Percentiles rank a stretch among this genome's conserved stretches.
Evolutionary conservation across 1,139 yeast genomes (phyloP).

Genomic region (Taphrina deformans): DNA sequence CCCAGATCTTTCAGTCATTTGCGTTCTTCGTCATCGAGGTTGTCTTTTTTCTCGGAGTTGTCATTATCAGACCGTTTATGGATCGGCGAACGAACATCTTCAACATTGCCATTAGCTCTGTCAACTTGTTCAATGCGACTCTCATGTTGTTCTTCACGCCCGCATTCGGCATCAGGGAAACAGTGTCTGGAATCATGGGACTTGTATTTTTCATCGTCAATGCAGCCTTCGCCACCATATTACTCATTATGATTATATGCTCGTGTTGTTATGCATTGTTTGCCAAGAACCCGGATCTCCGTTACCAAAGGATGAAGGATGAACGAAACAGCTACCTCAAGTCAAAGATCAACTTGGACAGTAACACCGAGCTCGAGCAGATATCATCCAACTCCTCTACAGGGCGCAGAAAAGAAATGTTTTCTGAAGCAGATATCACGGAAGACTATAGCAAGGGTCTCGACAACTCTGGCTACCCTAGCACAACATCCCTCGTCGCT

Average conservation of each 20-base stretch:
- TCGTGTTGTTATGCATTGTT: slow-evolving; percentile 82
- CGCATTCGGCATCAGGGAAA: slow-evolving; percentile 68
- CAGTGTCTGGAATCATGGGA: slow-evolving; percentile 88
- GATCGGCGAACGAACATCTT: slow-evolving; percentile 90
- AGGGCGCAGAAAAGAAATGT: slow-evolving; percentile 28
- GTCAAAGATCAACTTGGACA: slow-evolving; percentile 31
- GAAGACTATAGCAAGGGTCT: slow-evolving; percentile 24
- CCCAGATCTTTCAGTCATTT: slow-evolving; percentile 79
- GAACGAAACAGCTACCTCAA: slow-evolving; percentile 61
- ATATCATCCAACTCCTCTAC: slow-evolving; percentile 15
- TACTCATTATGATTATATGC: slow-evolving; percentile 74
- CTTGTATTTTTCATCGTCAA: slow-evolving; percentile 86
- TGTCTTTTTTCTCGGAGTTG: slow-evolving; percentile 60
- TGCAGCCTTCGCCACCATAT: slow-evolving; percentile 81
- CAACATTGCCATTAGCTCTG: slow-evolving; percentile 79
- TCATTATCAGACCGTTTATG: slow-evolving; percentile 83
- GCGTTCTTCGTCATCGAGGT: slow-evolving; percentile 75
- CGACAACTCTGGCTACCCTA: slow-evolving; percentile 10
- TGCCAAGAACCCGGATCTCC: slow-evolving; percentile 89
- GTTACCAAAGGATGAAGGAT: slow-evolving; percentile 95
- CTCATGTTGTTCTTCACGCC: slow-evolving; percentile 87
- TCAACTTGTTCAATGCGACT: slow-evolving; percentile 76
- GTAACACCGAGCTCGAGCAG: slow-evolving; percentile 28
- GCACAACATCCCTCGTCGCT: slow-evolving; percentile 22
- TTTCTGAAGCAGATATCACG: slow-evolving; percentile 15